Evolutionary conservation across 2,329 filamentous ascomycete species (phyloP).

Genomic region (Cladophialophora carrionii): DNA sequence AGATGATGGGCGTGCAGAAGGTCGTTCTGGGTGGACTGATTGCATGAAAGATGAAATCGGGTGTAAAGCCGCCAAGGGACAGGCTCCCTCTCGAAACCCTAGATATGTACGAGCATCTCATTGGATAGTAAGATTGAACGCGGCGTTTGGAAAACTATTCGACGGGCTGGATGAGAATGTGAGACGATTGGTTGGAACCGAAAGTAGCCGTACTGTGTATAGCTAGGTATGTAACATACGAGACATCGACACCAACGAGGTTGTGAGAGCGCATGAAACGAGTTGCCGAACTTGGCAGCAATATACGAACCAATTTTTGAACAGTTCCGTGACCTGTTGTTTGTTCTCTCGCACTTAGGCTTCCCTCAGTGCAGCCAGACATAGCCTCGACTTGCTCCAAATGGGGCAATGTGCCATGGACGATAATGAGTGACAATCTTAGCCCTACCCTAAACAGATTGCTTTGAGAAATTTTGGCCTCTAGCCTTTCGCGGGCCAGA

Average conservation of each 20-base stretch:
- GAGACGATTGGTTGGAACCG: neutral
- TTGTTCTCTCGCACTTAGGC: neutral
- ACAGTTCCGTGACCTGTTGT: neutral
- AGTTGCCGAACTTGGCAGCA: neutral
- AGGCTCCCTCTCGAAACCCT: neutral
- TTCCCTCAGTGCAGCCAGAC: neutral
- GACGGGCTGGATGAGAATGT: slow-evolving; percentile 4
- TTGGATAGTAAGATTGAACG: slow-evolving; percentile 28
- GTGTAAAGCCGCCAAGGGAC: neutral
- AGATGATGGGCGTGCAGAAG: slow-evolving; percentile 83
- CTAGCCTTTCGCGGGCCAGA: neutral
- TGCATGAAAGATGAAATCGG: slow-evolving; percentile 40
- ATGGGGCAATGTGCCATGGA: neutral
- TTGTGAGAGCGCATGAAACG: neutral
- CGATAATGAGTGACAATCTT: neutral
- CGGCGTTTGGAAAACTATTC: slow-evolving; percentile 15
- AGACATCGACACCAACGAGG: neutral
- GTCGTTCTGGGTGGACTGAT: slow-evolving; percentile 87
- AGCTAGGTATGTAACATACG: slow-evolving; percentile 5
- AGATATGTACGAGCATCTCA: slow-evolving; percentile 14
- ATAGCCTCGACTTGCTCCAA: neutral
- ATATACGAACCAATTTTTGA: neutral
- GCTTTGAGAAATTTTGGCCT: neutral
- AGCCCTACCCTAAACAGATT: neutral
- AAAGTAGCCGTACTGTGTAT: slow-evolving; percentile 11